Evolutionary conservation across 2,329 filamentous ascomycete genomes (phyloP).

Genomic region (Cercospora sojina): DNA sequence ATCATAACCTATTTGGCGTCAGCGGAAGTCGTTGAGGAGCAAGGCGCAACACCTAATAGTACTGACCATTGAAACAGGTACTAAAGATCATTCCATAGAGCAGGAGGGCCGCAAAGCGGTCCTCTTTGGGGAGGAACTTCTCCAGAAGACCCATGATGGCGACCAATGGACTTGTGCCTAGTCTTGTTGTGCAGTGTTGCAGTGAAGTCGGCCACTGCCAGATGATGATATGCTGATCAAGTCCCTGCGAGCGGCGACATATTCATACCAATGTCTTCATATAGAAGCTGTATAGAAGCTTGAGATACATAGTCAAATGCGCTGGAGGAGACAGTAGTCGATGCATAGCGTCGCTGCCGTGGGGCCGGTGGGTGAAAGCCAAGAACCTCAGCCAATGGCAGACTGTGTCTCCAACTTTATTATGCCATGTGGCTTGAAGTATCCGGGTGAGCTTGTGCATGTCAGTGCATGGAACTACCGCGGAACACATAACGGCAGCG

Average conservation of each 20-base stretch:
- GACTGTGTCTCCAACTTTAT: not conserved
- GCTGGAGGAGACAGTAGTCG: constrained; percentile 2
- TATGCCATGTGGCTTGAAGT: not conserved
- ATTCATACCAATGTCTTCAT: not conserved
- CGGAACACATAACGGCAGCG: not conserved
- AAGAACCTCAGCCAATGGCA: not conserved
- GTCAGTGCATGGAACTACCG: not conserved
- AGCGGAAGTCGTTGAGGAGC: not conserved
- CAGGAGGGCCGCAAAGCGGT: constrained; percentile 42
- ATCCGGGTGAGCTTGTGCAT: not conserved
- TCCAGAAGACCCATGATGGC: constrained; percentile 37
- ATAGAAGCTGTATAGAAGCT: not conserved
- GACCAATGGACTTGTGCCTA: not conserved
- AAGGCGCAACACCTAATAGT: too few species aligned
- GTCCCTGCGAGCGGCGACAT: not conserved
- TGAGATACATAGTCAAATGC: constrained; percentile 1
- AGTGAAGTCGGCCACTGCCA: not conserved
- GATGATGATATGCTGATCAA: not conserved
- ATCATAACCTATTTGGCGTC: constrained; percentile 36
- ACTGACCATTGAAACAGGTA: constrained; percentile 44
- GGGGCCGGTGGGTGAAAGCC: not conserved
- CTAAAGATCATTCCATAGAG: constrained; percentile 44
- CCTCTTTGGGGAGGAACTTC: constrained; percentile 42
- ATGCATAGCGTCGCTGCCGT: not conserved
- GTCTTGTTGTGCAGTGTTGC: not conserved